Base-by-base conservation (phyloP, 805 yeast species). In the Nakazawaea sp. region DNA sequence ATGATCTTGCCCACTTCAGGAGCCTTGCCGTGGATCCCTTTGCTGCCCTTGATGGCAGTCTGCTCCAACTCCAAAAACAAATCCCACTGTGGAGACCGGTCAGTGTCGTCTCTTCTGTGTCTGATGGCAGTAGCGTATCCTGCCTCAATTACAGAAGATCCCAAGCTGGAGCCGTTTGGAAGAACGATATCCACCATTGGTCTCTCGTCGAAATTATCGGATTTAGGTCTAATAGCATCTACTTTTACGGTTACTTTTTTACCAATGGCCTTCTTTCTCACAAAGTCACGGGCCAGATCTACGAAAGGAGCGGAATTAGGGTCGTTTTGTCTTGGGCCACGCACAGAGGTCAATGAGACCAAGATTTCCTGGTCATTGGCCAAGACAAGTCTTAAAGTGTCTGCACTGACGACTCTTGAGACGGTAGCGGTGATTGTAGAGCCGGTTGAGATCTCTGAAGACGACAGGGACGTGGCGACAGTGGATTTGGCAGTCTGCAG, bases 81-180 rank as follows among this genome's bases (percentile, higher is more conserved):
- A 52, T 86, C 95, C 90, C 95, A 85, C 47, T 76, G 71, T 23
- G 77, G 69, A 2, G 92, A 77, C 47, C 85, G 69, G 50, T 78
- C 85, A 10, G 68, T 60, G 32, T 80, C 83, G 41, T 81, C 85
- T 58, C 79, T 79, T 52, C 80, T 77, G 59, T 84, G 94, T 53
- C 75, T 76, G 41, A 83, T 68, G 18, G 85, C 95, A n/a, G 81
- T 62, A 12, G 89, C 94, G 56, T 64, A 75, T 6, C 96, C 96
- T 41, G 61, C 66, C 20, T 66, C 56, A 15, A 86, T 81, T 36
- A 86, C 54, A 23, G 62, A 47, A 46, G 76, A 74, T 6, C 85
- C 74, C 27, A 86, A 62, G 51, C 84, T 84, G 30, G 61, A 59
- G 26, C 73, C 75, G 36, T 72, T 77, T 24, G 65, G 57, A 26